Conservation (phyloP, 768 basidiomycete genomes). For the Amanita muscaria region DNA sequence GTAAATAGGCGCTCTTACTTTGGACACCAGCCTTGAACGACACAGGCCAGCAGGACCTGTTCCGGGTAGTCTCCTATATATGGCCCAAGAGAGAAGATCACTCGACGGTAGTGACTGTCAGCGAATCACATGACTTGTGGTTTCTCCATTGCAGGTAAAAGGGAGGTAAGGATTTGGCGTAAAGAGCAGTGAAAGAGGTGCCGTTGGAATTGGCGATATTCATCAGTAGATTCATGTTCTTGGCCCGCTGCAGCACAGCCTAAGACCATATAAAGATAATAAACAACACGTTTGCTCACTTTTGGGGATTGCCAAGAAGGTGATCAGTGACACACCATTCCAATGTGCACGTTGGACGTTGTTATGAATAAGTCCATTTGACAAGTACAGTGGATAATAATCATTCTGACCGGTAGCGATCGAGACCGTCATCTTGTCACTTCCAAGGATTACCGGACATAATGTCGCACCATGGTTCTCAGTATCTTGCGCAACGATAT, state of each 20-base stretch:
- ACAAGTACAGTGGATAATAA: conserved; percentile 27
- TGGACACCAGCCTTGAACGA: conserved; percentile 29
- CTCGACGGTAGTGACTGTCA: conserved; percentile 21
- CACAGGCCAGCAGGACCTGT: conserved; percentile 22
- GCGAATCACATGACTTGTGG: conserved; percentile 17
- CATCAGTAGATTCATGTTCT: too few relatives aligned
- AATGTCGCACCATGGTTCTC: conserved; percentile 21
- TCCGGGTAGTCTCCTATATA: conserved; percentile 34
- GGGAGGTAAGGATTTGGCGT: too few relatives aligned
- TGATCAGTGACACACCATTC: conserved; percentile 17
- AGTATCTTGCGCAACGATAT: conserved; percentile 17
- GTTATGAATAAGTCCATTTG: conserved; percentile 25
- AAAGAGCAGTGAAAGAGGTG: too few relatives aligned
- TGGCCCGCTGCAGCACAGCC: too few relatives aligned
- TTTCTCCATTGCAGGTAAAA: too few relatives aligned
- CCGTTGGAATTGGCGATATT: too few relatives aligned
- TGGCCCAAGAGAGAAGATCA: conserved; percentile 24
- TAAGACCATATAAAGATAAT: too few relatives aligned
- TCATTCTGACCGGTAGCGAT: conserved; percentile 28
- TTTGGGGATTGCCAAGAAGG: too few relatives aligned
- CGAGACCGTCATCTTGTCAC: conserved; percentile 30
- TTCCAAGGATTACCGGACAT: conserved; percentile 26
- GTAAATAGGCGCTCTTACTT: conserved; percentile 15
- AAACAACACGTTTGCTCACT: too few relatives aligned
- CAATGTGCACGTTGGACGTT: conserved; percentile 22